phyloP scores from a whole-genome alignment of 2,329 filamentous ascomycete genomes.

The Beauveria medogensis region DNA sequence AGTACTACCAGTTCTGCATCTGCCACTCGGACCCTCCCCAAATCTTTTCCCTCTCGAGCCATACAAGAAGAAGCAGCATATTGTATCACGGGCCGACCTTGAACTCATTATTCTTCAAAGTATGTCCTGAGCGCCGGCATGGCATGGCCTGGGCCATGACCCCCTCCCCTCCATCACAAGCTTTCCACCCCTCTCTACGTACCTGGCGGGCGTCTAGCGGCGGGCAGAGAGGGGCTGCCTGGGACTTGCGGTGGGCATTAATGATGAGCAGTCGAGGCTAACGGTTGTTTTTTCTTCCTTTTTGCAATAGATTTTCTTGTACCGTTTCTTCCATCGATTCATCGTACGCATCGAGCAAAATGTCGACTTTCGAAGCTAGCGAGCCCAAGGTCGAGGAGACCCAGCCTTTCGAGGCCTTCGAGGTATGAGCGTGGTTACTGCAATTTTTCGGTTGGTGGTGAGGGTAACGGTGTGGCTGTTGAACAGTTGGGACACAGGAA shows the following conservation, averaged over 20 bases:
- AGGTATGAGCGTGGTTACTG: conserved; percentile 18
- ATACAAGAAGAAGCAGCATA: not conserved
- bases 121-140: not conserved
- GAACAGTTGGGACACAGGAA: not conserved
- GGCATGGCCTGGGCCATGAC: not conserved
- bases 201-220: too few species aligned
- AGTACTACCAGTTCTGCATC: conserved; percentile 7
- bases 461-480: not conserved
- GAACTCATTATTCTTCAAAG: not conserved
- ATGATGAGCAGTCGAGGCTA: conserved; percentile 2
- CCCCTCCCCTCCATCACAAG: conserved; percentile 3
- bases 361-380: conserved; percentile 42
- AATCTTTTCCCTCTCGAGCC: not conserved
- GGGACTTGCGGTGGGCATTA: conserved; percentile 11
- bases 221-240: not conserved
- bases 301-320: conserved; percentile 1
- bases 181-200: conserved; percentile 1
- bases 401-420: conserved; percentile 24
- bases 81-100: not conserved
- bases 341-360: conserved; percentile 23
- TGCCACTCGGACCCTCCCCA: conserved; percentile 1
- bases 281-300: not conserved
- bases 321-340: not conserved
- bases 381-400: conserved; percentile 49
- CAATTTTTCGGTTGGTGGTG: not conserved